Percentiles rank a stretch among this genome's conserved stretches.
Evolutionary conservation across 2,329 filamentous ascomycete species (phyloP).

Genomic region (Diaporthe ilicicola): DNA sequence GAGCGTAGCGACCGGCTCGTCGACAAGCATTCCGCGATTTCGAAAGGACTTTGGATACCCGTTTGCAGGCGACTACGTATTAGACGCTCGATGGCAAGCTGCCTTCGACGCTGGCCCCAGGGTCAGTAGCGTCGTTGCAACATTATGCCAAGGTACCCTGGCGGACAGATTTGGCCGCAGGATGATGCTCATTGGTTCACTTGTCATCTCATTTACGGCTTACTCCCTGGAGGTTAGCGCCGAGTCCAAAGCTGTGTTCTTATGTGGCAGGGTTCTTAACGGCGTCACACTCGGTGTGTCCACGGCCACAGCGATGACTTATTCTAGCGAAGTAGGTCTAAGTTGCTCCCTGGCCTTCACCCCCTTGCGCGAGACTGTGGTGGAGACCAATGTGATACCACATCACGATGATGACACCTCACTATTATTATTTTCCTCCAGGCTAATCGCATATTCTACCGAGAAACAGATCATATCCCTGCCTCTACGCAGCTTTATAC

Average conservation of each 20-base stretch:
- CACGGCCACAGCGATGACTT: slow-evolving; percentile 40
- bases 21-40: slow-evolving; percentile 54
- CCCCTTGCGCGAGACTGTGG: slow-evolving; percentile 27
- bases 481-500: neutral
- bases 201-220: slow-evolving; percentile 35
- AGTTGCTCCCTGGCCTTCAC: slow-evolving; percentile 38
- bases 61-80: slow-evolving; percentile 47
- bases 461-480: neutral
- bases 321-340: slow-evolving; percentile 43
- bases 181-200: slow-evolving; percentile 44
- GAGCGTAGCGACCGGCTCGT: slow-evolving; percentile 50
- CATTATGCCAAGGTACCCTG: slow-evolving; percentile 44
- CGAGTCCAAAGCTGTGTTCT: slow-evolving; percentile 50
- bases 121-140: slow-evolving; percentile 43
- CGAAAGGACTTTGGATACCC: slow-evolving; percentile 52
- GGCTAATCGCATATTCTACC: too few species aligned
- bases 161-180: slow-evolving; percentile 48
- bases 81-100: slow-evolving; percentile 53
- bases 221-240: slow-evolving; percentile 34
- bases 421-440: too few species aligned
- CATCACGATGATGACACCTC: too few species aligned
- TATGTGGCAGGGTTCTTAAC: slow-evolving; percentile 52
- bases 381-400: too few species aligned
- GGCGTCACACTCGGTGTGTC: slow-evolving; percentile 47
- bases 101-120: slow-evolving; percentile 53